Evolutionary conservation across 2,329 filamentous ascomycete species (phyloP), one percentile per base, ranked within the genome.

Genomic region (Microsporum canis): DNA sequence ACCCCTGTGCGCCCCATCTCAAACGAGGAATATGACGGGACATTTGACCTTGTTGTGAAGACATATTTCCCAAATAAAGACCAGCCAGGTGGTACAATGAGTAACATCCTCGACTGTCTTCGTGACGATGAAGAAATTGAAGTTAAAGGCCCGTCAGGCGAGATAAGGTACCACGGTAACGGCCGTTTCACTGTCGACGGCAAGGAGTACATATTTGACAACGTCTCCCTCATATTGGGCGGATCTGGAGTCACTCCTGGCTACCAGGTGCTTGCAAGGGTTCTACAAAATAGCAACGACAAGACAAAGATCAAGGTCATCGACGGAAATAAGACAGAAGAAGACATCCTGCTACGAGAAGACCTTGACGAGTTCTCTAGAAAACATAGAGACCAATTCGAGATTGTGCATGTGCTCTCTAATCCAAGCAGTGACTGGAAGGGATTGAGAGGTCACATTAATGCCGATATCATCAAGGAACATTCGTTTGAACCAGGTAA

Each of bases 71-170:
- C 80, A 0, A 73, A 70, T 41, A 63, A 71, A 0, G 69, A 70
- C 1, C 77, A 81, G 63, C 79, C 80, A 0, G 80, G 80, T 12
- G 79, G 80, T n/a, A 79, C 80, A 7, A 75, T 83, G 70, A 77
- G 73, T 47, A 81, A 81, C 61, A 77, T 82, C 58, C 75, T 82
- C 2, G 78, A 82, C 67, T 78, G 73, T 65, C 75, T 82, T 60
- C 74, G 74, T 0, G 65, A 78, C 0, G 76, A 78, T 17, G 77
- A 80, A 64, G 74, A 79, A 61, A 70, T 82, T 34, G 80, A 83
- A 64, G 73, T 82, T 36, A 77, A 76, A 12, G 80, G 80, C 0
- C 80, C 80, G 0, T 76, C 75, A 0, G 80, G 80, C 14, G 77
- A 80, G 41, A 80, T 82, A 29, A 67, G 71, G 2, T 82, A 83